Percentiles rank a stretch among this genome's conserved stretches.
Conservation (phyloP, 1,284 basidiomycete species). For the Cutaneotrichosporon spelunceum region DNA sequence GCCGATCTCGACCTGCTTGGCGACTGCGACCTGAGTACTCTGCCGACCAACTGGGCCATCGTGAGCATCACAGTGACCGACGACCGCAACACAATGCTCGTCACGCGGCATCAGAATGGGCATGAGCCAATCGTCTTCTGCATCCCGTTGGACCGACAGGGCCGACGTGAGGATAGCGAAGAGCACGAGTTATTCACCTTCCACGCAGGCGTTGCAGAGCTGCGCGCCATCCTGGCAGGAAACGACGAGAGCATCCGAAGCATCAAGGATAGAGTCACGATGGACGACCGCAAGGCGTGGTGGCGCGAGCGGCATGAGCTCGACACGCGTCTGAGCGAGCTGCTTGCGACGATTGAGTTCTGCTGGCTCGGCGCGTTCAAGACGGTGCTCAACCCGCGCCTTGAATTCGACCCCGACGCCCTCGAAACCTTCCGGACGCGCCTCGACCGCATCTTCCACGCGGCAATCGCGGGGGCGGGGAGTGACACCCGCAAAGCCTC, state of each 20-base stretch:
- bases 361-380: conserved; percentile 98
- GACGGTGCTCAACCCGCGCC: conserved; percentile 67
- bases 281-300: conserved; percentile 57
- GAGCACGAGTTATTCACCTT: conserved; percentile 71
- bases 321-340: conserved; percentile 69
- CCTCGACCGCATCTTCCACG: conserved; percentile 71
- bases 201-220: conserved; percentile 67
- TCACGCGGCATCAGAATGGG: conserved; percentile 70
- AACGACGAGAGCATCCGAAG: conserved; percentile 56
- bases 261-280: conserved; percentile 43
- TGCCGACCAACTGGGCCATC: conserved; percentile 80
- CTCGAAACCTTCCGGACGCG: conserved; percentile 61
- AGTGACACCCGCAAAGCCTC: conserved; percentile 42
- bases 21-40: conserved; percentile 35
- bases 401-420: conserved; percentile 54
- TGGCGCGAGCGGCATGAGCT: conserved; percentile 76
- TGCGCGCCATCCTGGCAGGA: conserved; percentile 72
- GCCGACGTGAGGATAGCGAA: conserved; percentile 71
- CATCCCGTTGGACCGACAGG: conserved; percentile 74
- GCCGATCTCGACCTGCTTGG: conserved; percentile 47
- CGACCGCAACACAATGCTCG: conserved; percentile 76
- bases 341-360: conserved; percentile 84
- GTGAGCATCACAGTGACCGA: conserved; percentile 78
- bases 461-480: conserved; percentile 55
- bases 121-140: conserved; percentile 74